Percentiles rank a stretch among this genome's conserved stretches.
Conservation (phyloP, 352 stramenopile species). For the Globisporangium megalacanthum region DNA sequence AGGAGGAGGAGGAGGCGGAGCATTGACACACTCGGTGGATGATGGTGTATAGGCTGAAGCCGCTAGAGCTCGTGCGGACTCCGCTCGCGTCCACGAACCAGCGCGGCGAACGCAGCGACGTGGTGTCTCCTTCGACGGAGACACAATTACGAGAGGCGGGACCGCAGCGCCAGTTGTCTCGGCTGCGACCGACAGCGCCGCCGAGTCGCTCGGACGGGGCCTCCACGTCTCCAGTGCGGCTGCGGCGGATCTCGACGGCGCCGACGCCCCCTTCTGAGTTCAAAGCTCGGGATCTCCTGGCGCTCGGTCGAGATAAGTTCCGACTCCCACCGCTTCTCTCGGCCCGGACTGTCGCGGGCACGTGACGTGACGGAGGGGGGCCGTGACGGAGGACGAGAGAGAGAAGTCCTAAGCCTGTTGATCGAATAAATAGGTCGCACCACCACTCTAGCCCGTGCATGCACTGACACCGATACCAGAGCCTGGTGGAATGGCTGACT, state of each 20-base stretch:
- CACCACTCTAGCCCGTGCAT: too few species aligned
- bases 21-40: neutral
- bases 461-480: too few species aligned
- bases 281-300: neutral
- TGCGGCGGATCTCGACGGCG: constrained; percentile 40
- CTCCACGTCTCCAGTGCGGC: constrained; percentile 27
- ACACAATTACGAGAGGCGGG: neutral
- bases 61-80: constrained; percentile 21
- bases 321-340: constrained; percentile 33
- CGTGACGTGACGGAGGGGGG: too few species aligned
- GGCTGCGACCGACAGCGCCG: constrained; percentile 12
- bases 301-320: constrained; percentile 14
- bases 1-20: neutral
- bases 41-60: constrained; percentile 24
- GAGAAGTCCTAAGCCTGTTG: too few species aligned
- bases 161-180: constrained; percentile 18
- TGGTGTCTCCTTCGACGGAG: too few species aligned
- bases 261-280: constrained; percentile 8
- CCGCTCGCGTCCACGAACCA: neutral
- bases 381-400: too few species aligned
- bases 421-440: too few species aligned
- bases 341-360: neutral
- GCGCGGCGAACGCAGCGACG: neutral
- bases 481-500: too few species aligned
- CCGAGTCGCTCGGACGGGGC: constrained; percentile 9